Conservation (phyloP, 148 eudicot genomes). For the Selenicereus undatus region DNA sequence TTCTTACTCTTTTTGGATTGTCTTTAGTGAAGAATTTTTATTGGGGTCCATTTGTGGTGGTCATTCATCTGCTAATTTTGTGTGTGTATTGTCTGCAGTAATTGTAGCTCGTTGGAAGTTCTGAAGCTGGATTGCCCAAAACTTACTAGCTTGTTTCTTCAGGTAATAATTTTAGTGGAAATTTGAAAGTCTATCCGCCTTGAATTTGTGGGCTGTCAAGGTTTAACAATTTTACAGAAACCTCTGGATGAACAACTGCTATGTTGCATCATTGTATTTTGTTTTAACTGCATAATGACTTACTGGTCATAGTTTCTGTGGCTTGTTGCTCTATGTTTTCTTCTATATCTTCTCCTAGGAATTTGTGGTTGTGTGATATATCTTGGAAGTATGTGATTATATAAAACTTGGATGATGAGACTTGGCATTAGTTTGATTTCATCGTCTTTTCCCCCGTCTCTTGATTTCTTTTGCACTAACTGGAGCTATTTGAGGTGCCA, state of each 20-base stretch:
- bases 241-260: background rate
- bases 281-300: background rate
- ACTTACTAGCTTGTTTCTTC: constrained; percentile 77
- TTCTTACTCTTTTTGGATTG: constrained; percentile 1
- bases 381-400: background rate
- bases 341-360: background rate
- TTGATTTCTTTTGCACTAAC: background rate
- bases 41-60: background rate
- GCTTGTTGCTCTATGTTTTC: background rate
- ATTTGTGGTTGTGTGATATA: background rate
- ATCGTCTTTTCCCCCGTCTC: background rate
- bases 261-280: background rate
- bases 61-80: background rate
- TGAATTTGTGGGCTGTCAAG: background rate
- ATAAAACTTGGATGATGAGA: background rate
- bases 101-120: constrained; percentile 75
- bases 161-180: constrained; percentile 43
- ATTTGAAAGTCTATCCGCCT: background rate
- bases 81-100: constrained; percentile 41
- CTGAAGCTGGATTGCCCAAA: constrained; percentile 77
- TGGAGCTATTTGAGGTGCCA: background rate
- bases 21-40: background rate
- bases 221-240: background rate
- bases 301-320: background rate
- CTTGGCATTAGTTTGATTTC: background rate